Evolutionary conservation across 257 asterid species (phyloP), one percentile per base, ranked within the genome.

Genomic region (Parsonsia alboflavescens): DNA sequence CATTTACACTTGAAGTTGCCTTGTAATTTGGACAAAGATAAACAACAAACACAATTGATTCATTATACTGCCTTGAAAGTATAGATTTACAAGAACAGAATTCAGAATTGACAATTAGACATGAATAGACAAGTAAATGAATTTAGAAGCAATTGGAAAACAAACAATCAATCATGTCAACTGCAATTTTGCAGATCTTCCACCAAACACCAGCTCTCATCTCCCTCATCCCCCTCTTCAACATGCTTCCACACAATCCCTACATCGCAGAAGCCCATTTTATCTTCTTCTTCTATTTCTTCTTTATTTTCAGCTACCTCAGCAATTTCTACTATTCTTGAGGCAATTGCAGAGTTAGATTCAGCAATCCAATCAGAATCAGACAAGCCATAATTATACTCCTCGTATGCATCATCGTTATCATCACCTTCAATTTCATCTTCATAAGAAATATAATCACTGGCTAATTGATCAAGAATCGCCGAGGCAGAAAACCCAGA

Each of bases 171-270:
- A 49, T 30, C 10, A 13, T 36, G 6, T 65, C 50, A 63, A 33
- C 9, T 63, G 46, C 69, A 65, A 21, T 65, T 65, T 49, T 65
- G 49, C 70, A 65, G 19, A 65, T 88, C 89, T 64, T 88, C 89
- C 79, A 89, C 92, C 74, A 91, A 79, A 74, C 89, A 89, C 97
- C 98, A 91, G 61, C 82, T 86, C 69, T 85, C 96, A 73, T 81
- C 96, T 44, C 81, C 97, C 52, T 75, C 96, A 73, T 81, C 96
- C 39, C 81, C 97, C 46, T 74, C 94, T 41, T 85, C 89, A 77
- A 78, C 79, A 17, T 76, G 72, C 48, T 81, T 81, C 88, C 76
- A 76, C 48, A 71, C 80, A 66, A 80, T 76, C 39, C 79, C 92
- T 73, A 81, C 87, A 39, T 85, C 88, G 61, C 82, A 78, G 30